A percentile compares a stretch with the other conserved stretches of the same genome.
Conservation (phyloP, 345 rosid genomes). For the Gossypium rotundifolium region DNA sequence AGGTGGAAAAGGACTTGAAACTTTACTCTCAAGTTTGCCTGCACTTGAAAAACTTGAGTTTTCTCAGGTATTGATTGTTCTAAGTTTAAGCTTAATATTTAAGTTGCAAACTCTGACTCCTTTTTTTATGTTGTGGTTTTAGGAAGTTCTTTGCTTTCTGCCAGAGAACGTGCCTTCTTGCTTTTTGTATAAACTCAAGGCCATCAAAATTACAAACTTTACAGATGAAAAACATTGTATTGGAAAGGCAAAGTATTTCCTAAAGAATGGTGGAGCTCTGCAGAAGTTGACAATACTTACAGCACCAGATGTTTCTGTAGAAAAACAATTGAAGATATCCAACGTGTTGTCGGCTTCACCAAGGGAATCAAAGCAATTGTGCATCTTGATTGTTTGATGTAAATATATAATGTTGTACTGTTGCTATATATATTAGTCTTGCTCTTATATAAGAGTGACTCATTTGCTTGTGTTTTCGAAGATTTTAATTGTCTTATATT, state of each 20-base stretch:
- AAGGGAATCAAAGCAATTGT: no score
- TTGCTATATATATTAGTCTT: no score
- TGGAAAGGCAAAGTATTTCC: neutral
- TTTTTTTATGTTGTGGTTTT: neutral
- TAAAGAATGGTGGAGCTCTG: neutral
- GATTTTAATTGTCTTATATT: no score
- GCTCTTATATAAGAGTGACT: no score
- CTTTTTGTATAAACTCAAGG: neutral
- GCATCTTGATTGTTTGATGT: no score
- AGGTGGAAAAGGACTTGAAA: no score
- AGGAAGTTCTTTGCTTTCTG: neutral
- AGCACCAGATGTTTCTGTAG: no score
- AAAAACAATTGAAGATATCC: no score
- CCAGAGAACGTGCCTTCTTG: neutral
- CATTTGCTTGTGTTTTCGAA: no score
- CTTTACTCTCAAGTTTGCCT: neutral
- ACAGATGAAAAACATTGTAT: neutral
- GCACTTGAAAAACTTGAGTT: neutral
- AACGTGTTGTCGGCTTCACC: no score
- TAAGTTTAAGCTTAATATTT: neutral
- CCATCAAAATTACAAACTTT: neutral
- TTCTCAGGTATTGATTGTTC: neutral
- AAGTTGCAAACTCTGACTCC: neutral
- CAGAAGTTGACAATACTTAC: neutral
- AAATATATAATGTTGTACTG: no score